phyloP scores from a whole-genome alignment of 129 eudicot genomes.

The Tanacetum coccineum region DNA sequence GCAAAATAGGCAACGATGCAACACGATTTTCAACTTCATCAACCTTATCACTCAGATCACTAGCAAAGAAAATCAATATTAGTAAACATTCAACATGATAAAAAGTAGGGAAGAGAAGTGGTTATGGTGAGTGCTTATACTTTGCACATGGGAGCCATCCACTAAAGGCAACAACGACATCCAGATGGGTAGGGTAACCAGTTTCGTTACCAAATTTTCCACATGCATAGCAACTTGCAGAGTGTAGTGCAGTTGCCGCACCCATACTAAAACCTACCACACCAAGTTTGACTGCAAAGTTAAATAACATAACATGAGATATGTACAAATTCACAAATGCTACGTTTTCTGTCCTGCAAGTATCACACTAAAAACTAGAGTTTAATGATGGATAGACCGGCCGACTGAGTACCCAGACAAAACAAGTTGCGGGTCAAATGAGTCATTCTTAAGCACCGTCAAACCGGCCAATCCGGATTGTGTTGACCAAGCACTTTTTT shows the following conservation, averaged over 20 bases:
- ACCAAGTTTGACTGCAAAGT: constrained; percentile 56
- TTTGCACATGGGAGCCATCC: constrained; percentile 91
- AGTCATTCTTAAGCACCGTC: too few species aligned
- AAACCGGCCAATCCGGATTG: too few species aligned
- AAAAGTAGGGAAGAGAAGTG: neutral
- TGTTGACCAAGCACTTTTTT: too few species aligned
- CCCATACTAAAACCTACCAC: too few species aligned
- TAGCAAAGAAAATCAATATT: constrained; percentile 26
- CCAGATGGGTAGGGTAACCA: constrained; percentile 44
- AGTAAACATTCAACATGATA: neutral
- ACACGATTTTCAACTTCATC: constrained; percentile 57
- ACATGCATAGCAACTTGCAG: too few species aligned
- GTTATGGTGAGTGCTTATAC: constrained; percentile 10
- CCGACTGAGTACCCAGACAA: too few species aligned
- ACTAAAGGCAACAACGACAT: constrained; percentile 66
- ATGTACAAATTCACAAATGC: neutral
- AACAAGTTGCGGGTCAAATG: too few species aligned
- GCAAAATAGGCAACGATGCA: constrained; percentile 74
- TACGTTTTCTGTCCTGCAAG: neutral
- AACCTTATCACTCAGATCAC: constrained; percentile 40
- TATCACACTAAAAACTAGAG: too few species aligned
- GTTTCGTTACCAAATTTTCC: constrained; percentile 60
- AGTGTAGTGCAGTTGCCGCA: too few species aligned
- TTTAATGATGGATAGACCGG: too few species aligned
- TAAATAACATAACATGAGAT: constrained; percentile 7